Conservation (phyloP, 495 filamentous ascomycete genomes). For the Xylaria scruposa region DNA sequence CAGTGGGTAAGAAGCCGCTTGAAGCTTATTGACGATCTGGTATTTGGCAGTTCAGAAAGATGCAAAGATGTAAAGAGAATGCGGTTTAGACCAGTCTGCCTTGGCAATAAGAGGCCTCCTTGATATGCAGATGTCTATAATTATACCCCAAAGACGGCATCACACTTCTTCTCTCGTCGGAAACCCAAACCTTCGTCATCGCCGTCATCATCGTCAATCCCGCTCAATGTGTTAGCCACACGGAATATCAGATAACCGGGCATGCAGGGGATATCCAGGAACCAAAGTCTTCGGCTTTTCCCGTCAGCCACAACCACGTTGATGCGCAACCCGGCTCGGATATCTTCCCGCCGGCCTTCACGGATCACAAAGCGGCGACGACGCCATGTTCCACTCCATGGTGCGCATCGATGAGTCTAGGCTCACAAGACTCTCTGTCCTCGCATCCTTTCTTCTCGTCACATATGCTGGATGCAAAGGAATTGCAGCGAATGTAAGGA, state of each 20-base stretch:
- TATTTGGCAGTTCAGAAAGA: not conserved
- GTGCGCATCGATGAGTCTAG: constrained; percentile 11
- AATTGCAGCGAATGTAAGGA: not conserved
- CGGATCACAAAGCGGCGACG: constrained; percentile 16
- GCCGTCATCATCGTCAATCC: constrained; percentile 4
- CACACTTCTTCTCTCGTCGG: not conserved
- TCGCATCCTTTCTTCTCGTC: not conserved
- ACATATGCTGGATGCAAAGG: not conserved
- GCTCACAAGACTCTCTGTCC: not conserved
- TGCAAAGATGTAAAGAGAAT: not conserved
- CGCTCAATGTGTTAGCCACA: constrained; percentile 4
- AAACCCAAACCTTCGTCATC: not conserved
- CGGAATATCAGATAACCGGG: constrained; percentile 19
- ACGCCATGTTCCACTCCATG: not conserved
- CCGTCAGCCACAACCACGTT: constrained; percentile 11
- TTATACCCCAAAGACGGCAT: not conserved
- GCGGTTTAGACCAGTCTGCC: no score
- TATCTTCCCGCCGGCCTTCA: constrained; percentile 13
- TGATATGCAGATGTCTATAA: not conserved
- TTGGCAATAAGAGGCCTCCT: not conserved
- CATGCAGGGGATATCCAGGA: constrained; percentile 11
- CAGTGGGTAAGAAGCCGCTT: not conserved
- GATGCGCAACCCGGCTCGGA: constrained; percentile 20
- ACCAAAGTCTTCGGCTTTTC: not conserved
- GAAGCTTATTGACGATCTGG: not conserved